These are phyloP conservation scores for Phytophthora pisi DNA, from an alignment of 352 stramenopile genomes.

Conservation along the genomic window DNA sequence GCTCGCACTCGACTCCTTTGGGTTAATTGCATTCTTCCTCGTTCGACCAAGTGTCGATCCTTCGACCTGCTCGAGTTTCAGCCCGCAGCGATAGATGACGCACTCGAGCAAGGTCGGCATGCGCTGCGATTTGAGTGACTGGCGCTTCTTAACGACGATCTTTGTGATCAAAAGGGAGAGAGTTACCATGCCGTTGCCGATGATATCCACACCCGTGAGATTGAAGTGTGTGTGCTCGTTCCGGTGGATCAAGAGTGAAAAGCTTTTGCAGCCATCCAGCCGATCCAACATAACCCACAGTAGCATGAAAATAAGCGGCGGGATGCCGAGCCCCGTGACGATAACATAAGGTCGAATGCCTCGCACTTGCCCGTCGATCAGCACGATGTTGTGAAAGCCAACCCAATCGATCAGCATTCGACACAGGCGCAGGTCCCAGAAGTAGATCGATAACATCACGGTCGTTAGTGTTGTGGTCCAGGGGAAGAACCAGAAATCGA, in stretches of 20 bases:
- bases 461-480: constrained; percentile 34
- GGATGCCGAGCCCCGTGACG: constrained; percentile 22
- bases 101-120: constrained; percentile 22
- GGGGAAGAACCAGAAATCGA: constrained; percentile 54
- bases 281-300: constrained; percentile 32
- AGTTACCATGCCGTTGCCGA: constrained; percentile 33
- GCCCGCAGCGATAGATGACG: constrained; percentile 24
- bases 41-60: neutral
- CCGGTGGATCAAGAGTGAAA: constrained; percentile 21
- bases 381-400: constrained; percentile 42
- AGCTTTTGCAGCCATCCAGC: constrained; percentile 25
- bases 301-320: constrained; percentile 27
- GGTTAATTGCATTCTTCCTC: neutral
- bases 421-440: constrained; percentile 34
- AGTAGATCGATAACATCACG: constrained; percentile 31
- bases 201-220: constrained; percentile 26
- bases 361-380: constrained; percentile 39
- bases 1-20: neutral
- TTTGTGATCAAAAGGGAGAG: constrained; percentile 29
- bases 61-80: constrained; percentile 21
- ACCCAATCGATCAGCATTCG: constrained; percentile 37
- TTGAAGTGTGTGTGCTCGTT: constrained; percentile 15
- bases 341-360: constrained; percentile 23
- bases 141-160: constrained; percentile 30
- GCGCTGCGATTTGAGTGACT: neutral